Percentiles rank a stretch among this genome's conserved stretches.
These are phyloP conservation scores for Syncephalastrum racemosum DNA, from an alignment of 371 early-diverging fungal genomes.

Conservation along the genomic window DNA sequence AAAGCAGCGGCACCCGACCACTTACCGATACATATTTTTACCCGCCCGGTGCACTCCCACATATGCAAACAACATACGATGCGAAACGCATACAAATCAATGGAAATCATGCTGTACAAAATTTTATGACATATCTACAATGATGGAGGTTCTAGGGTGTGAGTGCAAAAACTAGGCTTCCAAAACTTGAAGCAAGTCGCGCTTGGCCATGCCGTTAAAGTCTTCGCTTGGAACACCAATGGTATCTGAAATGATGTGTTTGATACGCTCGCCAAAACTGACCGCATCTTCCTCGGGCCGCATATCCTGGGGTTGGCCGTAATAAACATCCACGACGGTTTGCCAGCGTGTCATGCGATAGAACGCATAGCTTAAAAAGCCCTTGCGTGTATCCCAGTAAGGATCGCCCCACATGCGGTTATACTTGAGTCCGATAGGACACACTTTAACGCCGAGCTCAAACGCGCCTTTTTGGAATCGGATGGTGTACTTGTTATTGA, in stretches of 20 bases:
- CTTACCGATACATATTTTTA: too few species aligned
- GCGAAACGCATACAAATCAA: too few species aligned
- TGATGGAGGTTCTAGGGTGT: too few species aligned
- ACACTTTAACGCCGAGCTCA: slow-evolving; percentile 67
- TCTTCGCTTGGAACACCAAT: slow-evolving; percentile 28
- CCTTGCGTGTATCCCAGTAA: slow-evolving; percentile 51
- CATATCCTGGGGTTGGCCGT: slow-evolving; percentile 23
- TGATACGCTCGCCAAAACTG: slow-evolving; percentile 30
- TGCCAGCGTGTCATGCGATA: slow-evolving; percentile 49
- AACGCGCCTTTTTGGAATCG: slow-evolving; percentile 90
- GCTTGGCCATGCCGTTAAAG: slow-evolving; percentile 48
- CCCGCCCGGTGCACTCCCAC: too few species aligned
- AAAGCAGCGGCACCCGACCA: too few species aligned
- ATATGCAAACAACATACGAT: too few species aligned
- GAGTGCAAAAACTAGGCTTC: neutral
- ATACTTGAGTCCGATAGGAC: slow-evolving; percentile 46
- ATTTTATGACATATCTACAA: too few species aligned
- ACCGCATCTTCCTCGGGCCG: slow-evolving; percentile 21
- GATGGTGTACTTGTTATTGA: slow-evolving; percentile 82
- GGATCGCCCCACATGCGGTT: slow-evolving; percentile 34
- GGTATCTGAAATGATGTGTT: slow-evolving; percentile 22
- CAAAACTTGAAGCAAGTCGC: slow-evolving; percentile 26
- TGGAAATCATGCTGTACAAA: too few species aligned
- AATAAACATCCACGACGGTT: slow-evolving; percentile 34
- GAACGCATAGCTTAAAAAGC: slow-evolving; percentile 44